Conservation (phyloP, 2,329 filamentous ascomycete species). For the Colletotrichum orchidophilum region DNA sequence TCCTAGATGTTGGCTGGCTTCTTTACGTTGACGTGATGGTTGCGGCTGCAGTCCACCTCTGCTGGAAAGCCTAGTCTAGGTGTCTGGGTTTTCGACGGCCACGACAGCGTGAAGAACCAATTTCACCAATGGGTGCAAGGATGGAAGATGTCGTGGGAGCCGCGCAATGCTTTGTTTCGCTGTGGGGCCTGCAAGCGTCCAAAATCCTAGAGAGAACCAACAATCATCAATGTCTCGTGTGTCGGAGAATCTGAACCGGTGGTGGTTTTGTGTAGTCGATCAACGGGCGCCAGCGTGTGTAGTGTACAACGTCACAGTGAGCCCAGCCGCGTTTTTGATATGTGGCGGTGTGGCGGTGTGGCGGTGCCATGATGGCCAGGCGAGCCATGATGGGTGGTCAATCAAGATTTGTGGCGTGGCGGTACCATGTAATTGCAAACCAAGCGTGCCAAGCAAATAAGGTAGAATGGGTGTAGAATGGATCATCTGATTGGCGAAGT, state of each 20-base stretch:
- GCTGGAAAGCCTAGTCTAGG: background rate
- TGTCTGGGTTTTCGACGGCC: too few species aligned
- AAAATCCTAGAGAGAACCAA: background rate
- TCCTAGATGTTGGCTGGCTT: background rate
- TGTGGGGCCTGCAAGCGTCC: background rate
- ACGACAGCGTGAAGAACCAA: background rate
- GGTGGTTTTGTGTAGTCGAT: background rate
- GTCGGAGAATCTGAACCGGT: background rate
- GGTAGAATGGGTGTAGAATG: background rate
- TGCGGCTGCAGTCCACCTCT: too few species aligned
- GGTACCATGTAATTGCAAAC: background rate
- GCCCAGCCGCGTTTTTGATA: background rate
- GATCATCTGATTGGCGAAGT: background rate
- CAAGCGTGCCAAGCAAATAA: background rate
- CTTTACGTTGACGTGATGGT: too few species aligned
- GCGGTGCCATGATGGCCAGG: background rate
- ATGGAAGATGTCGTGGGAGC: background rate
- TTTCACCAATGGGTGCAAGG: background rate
- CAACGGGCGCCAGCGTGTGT: background rate
- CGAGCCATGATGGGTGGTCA: background rate
- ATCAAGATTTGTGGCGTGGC: background rate
- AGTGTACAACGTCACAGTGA: background rate
- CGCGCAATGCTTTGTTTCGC: background rate
- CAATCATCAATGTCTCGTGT: background rate
- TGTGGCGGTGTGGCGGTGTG: background rate